phyloP scores from a whole-genome alignment of 495 filamentous ascomycete genomes.

The Bathelium albidoporum region DNA sequence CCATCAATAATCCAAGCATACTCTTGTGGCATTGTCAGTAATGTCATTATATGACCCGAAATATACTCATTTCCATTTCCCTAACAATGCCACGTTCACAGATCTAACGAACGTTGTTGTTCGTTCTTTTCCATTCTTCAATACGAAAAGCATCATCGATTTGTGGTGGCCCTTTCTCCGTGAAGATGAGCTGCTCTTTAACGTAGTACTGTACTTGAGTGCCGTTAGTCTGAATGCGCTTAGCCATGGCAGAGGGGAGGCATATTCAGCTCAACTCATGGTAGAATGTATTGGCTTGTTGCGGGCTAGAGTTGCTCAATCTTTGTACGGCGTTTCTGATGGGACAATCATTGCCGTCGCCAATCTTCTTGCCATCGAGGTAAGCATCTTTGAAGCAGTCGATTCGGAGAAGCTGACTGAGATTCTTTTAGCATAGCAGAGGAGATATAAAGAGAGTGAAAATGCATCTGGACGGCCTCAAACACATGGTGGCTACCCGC shows the following conservation, averaged over 20 bases:
- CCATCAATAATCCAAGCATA: neutral
- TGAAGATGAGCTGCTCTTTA: constrained; percentile 14
- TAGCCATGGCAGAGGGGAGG: neutral
- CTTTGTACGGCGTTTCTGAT: constrained; percentile 6
- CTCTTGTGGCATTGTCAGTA: constrained; percentile 9
- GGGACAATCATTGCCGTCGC: constrained; percentile 13
- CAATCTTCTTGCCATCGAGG: constrained; percentile 13
- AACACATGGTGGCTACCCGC: constrained; percentile 11
- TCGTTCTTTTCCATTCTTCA: constrained; percentile 17
- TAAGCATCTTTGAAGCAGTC: neutral
- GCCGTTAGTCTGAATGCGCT: constrained; percentile 10
- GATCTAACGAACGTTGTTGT: constrained; percentile 12
- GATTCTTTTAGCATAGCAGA: neutral
- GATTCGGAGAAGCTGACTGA: neutral
- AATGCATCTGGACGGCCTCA: constrained; percentile 13
- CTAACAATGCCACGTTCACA: neutral
- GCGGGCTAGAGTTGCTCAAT: constrained; percentile 7
- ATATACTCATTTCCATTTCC: neutral
- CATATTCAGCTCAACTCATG: constrained; percentile 9
- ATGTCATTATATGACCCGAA: neutral
- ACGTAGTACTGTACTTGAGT: constrained; percentile 14
- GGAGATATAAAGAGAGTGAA: neutral
- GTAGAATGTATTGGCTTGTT: constrained; percentile 11
- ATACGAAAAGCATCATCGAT: constrained; percentile 11
- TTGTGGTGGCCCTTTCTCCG: constrained; percentile 19